phyloP scores from a whole-genome alignment of 345 rosid species.

The Aquilaria sinensis region DNA sequence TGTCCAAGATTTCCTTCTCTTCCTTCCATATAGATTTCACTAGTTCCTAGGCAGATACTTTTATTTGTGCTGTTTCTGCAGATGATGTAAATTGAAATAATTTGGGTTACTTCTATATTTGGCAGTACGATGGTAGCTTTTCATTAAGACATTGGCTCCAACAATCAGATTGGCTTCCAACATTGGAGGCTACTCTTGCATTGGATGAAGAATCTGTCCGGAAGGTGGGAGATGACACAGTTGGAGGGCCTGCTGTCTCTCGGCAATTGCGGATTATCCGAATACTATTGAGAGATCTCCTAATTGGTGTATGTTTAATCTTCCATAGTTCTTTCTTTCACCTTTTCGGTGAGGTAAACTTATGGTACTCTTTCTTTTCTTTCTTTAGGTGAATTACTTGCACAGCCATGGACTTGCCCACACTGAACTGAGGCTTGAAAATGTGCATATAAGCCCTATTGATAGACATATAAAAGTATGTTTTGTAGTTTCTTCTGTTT shows the following conservation, averaged over 20 bases:
- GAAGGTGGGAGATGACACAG: constrained; percentile 86
- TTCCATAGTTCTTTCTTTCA: constrained; percentile 6
- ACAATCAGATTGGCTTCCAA: constrained; percentile 94
- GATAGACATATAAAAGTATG: constrained; percentile 92
- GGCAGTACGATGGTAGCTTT: constrained; percentile 90
- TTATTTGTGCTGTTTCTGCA: background rate
- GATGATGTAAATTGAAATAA: background rate
- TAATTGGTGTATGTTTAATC: constrained; percentile 73
- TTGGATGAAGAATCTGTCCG: constrained; percentile 86
- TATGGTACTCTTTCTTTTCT: constrained; percentile 4
- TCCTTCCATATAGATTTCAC: background rate
- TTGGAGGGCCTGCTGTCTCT: constrained; percentile 96
- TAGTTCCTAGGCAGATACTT: background rate
- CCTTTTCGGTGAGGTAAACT: constrained; percentile 3
- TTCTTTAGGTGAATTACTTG: constrained; percentile 82
- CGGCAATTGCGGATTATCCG: constrained; percentile 78
- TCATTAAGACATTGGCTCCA: constrained; percentile 96
- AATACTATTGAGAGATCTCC: constrained; percentile 79
- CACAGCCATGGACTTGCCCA: constrained; percentile 98
- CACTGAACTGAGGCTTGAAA: constrained; percentile 92
- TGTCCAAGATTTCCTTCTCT: background rate
- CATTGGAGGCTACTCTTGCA: constrained; percentile 88
- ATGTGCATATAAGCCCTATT: constrained; percentile 91
- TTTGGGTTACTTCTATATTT: constrained; percentile 5
- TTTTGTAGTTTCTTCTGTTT: constrained; percentile 4